These are phyloP conservation scores for Verticillium tricorpus DNA, from an alignment of 2,329 filamentous ascomycete species.

Conservation along the genomic window DNA sequence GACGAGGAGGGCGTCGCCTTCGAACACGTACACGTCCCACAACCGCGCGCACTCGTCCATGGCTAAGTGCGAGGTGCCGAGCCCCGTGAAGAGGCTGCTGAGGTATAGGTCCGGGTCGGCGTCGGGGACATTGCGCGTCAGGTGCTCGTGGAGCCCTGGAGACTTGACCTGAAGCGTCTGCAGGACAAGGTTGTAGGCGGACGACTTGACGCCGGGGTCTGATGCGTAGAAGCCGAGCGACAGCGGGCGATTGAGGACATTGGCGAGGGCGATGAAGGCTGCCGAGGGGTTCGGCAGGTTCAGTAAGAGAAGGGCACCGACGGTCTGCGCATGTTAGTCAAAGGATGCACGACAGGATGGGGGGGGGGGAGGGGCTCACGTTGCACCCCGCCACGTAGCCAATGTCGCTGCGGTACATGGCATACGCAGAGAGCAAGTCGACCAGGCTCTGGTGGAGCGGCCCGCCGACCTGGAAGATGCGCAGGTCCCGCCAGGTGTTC, in stretches of 20 bases:
- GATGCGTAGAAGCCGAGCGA: constrained; percentile 71
- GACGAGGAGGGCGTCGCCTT: constrained; percentile 69
- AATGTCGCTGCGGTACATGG: constrained; percentile 78
- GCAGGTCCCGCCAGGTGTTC: constrained; percentile 65
- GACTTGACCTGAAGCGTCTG: constrained; percentile 63
- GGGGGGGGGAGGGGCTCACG: constrained; percentile 42
- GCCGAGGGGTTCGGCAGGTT: constrained; percentile 61
- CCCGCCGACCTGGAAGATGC: constrained; percentile 63
- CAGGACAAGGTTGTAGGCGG: constrained; percentile 65
- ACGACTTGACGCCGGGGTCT: constrained; percentile 63
- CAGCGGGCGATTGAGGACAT: constrained; percentile 71
- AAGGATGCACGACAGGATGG: neutral
- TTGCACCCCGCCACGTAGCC: constrained; percentile 73
- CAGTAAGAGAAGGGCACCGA: constrained; percentile 68
- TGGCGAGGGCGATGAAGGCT: constrained; percentile 69
- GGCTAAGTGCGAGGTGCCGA: constrained; percentile 60
- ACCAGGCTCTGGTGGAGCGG: constrained; percentile 65
- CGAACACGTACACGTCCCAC: constrained; percentile 81
- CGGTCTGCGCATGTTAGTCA: constrained; percentile 43
- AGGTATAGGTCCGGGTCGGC: constrained; percentile 52
- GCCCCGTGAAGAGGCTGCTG: constrained; percentile 53
- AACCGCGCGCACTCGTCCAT: constrained; percentile 68
- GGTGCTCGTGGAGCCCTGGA: constrained; percentile 57
- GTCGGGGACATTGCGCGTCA: constrained; percentile 44
- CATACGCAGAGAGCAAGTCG: constrained; percentile 73